Base-by-base conservation (phyloP, 352 stramenopile genomes). In the Phytophthora rubi region DNA sequence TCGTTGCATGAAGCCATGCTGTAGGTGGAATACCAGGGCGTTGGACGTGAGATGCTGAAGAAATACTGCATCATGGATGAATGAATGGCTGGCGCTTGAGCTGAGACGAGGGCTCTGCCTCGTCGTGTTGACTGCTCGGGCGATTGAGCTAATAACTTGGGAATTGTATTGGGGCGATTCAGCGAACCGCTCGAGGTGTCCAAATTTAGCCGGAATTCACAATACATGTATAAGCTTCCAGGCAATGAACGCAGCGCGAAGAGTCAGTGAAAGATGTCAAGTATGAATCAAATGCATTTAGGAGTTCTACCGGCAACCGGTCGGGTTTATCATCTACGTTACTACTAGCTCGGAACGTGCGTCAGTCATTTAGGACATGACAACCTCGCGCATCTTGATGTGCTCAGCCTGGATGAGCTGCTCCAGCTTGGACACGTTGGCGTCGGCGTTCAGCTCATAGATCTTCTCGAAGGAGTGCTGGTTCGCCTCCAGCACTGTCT, bases 401-500 rank as follows among this genome's bases (percentile, higher is more conserved):
- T 96, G 88, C 78, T 96, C 77, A 64, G 87, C 76, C 73, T 93
- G 88, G 70, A 94, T 91, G 30, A 94, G 75, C 73, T 96, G 89
- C 60, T 96, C 89, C 60, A 96, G 82, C 71, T 95, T 83, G 33
- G 85, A 82, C 52, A 97, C 87, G 62, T 97, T 93, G 30, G 87
- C 89, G 58, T 92, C 81, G 48, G 86, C 85, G 77, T 99, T 99
- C 39, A 97, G 88, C 69, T 95, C 92, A 83, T 98, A 97, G 59
- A 99, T 97, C 61, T 91, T 90, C 79, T 99, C 95, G 80, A 99
- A 99, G 33, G 93, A 98, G 62, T 98, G 80, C 52, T 89, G 76
- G 79, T 99, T 99, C 58, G 94, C 83, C 39, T 95, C 83, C 32
- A 98, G 67, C 68, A 96, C 90, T 4, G 86, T 88, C 77, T 99